These are phyloP conservation scores for Boletus huronensis DNA, from an alignment of 768 basidiomycete species.

Conservation along the genomic window DNA sequence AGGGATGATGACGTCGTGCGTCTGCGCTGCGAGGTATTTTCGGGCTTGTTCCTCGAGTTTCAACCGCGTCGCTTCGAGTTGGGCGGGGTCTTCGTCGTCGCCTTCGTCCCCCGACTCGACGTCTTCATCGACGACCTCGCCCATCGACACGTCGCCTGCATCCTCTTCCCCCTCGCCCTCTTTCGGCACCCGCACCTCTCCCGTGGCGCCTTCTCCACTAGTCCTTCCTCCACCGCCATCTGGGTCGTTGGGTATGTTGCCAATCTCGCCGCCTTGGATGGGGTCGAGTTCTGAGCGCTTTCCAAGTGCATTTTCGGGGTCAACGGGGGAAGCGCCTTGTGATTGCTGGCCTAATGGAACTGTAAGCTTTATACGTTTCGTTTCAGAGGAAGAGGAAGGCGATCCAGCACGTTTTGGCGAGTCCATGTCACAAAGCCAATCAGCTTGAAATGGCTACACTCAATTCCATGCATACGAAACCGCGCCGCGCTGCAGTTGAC, in stretches of 20 bases:
- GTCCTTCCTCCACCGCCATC: slow-evolving; percentile 17
- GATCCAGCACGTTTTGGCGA: slow-evolving; percentile 66
- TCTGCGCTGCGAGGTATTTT: slow-evolving; percentile 95
- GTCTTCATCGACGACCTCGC: slow-evolving; percentile 73
- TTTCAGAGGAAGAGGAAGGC: slow-evolving; percentile 49
- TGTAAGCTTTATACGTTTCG: slow-evolving; percentile 57
- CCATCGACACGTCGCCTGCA: slow-evolving; percentile 76
- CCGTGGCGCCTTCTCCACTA: slow-evolving; percentile 22
- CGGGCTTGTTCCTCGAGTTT: slow-evolving; percentile 83
- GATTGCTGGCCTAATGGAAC: slow-evolving; percentile 42
- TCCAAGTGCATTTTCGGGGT: slow-evolving; percentile 75
- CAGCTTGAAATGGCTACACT: slow-evolving; percentile 21
- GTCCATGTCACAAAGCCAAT: slow-evolving; percentile 44
- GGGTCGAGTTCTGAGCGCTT: slow-evolving; percentile 90
- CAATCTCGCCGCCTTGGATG: slow-evolving; percentile 72
- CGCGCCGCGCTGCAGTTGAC: slow-evolving; percentile 1
- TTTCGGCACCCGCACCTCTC: slow-evolving; percentile 39
- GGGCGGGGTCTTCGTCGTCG: slow-evolving; percentile 83
- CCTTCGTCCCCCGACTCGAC: slow-evolving; percentile 74
- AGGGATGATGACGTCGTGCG: slow-evolving; percentile 94
- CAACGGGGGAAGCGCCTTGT: slow-evolving; percentile 71
- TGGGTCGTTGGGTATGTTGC: slow-evolving; percentile 54
- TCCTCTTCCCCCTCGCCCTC: slow-evolving; percentile 65
- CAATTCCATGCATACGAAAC: slow-evolving; percentile 10
- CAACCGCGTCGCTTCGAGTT: slow-evolving; percentile 74